Base-by-base conservation (phyloP, 495 filamentous ascomycete genomes). In the Aspergillus panamensis region DNA sequence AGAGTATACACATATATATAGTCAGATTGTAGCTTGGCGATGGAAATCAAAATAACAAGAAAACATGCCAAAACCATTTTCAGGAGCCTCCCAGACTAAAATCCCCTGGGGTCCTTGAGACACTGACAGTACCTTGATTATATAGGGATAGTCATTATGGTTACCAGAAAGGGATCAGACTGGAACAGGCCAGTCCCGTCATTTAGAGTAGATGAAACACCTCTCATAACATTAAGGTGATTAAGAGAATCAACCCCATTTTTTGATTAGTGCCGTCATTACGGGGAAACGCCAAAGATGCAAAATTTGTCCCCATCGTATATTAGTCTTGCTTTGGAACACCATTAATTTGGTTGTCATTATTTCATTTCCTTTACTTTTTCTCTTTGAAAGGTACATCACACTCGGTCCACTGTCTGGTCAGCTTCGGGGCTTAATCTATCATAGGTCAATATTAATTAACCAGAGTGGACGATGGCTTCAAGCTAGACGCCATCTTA, bases 131-230 rank as follows among this genome's bases (percentile, higher is more conserved):
- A 19, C 31, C 25, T 32, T 19, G 25, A 48, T 14, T 17, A 55
- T 43, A 65, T 62, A 57, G 58, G 16, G 63, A 66, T 66, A 55
- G 42, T 50, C 63, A 59, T 58, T 55, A 44, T 37, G 50, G 35
- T 65, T 65, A 53, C 63, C 58, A 19, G 40, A 62, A 62, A 43
- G 3, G 51, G 60, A 43, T 25, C 20, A 19, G 53, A 21, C 43
- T 14, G 55, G 47, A 32, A 10, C 17, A 20, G 44, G 39, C 42
- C 8, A 47, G 39, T 51, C 39, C 35, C 31, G 40, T 52, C 43
- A 37, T 55, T 21, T 53, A 63, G n/a, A n/a, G n/a, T n/a, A n/a
- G 45, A 50, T 60, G 57, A 60, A 58, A 60, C 62, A 45, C 49
- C 20, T 21, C 19, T 49, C 35, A 25, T 25, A 25, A 25, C 5